phyloP scores from a whole-genome alignment of 352 stramenopile genomes.

The Phytophthora pluvialis region DNA sequence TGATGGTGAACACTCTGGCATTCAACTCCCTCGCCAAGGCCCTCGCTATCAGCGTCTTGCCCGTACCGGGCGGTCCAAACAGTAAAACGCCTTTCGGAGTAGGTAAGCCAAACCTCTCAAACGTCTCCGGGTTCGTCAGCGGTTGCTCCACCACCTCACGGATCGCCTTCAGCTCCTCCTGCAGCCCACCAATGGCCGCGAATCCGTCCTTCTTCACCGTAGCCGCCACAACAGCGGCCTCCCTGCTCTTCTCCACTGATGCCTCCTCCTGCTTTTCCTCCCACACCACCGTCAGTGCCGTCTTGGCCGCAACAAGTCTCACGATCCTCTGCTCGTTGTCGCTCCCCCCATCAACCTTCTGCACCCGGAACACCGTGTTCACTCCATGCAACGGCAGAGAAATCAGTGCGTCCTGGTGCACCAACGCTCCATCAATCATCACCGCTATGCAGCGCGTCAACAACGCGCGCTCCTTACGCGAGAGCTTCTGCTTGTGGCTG shows the following conservation, averaged over 20 bases:
- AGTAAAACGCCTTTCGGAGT: slow-evolving; percentile 96
- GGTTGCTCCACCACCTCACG: slow-evolving; percentile 97
- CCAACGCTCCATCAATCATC: slow-evolving; percentile 71
- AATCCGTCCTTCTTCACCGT: slow-evolving; percentile 55
- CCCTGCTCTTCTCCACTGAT: neutral
- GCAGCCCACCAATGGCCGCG: slow-evolving; percentile 84
- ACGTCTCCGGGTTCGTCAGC: slow-evolving; percentile 93
- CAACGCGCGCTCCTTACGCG: slow-evolving; percentile 62
- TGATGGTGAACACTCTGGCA: slow-evolving; percentile 96
- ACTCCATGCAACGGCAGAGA: slow-evolving; percentile 68
- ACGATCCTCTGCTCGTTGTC: slow-evolving; percentile 24
- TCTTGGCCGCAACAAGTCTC: slow-evolving; percentile 34
- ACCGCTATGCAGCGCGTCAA: slow-evolving; percentile 60
- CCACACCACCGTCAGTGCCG: slow-evolving; percentile 38
- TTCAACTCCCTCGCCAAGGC: slow-evolving; percentile 93
- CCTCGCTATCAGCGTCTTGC: slow-evolving; percentile 96
- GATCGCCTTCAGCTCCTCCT: slow-evolving; percentile 94
- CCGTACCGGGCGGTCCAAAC: slow-evolving; percentile 95
- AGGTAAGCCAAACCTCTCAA: slow-evolving; percentile 93
- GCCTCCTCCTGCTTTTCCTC: slow-evolving; percentile 11
- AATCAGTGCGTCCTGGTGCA: slow-evolving; percentile 59
- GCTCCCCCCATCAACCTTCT: slow-evolving; percentile 25
- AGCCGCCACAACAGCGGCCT: neutral
- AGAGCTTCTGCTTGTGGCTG: slow-evolving; percentile 35
- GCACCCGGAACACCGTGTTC: slow-evolving; percentile 58